Conservation (phyloP, 208 protist species). For the Phytomonas sp. region DNA sequence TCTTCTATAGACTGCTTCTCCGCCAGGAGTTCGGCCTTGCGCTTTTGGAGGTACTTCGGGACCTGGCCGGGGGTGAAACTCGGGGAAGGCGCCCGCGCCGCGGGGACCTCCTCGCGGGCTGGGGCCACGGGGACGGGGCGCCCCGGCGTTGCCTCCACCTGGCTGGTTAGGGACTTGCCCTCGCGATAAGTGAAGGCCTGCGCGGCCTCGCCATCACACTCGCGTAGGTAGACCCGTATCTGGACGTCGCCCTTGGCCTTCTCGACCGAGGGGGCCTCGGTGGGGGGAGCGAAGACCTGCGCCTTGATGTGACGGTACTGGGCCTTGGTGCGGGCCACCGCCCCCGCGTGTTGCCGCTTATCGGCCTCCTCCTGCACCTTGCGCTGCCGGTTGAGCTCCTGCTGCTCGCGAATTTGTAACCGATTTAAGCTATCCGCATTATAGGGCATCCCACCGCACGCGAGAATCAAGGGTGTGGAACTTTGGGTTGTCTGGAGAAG, state of each 20-base stretch:
- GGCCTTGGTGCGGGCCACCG: slow-evolving; percentile 33
- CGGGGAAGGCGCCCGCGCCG: not conserved
- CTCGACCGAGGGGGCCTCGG: not conserved
- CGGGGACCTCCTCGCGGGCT: not conserved
- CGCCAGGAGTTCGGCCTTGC: slow-evolving; percentile 72
- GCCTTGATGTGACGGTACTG: slow-evolving; percentile 55
- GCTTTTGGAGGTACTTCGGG: slow-evolving; percentile 64
- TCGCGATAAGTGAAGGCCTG: slow-evolving; percentile 49
- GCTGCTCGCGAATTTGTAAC: slow-evolving; percentile 76
- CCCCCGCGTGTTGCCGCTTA: slow-evolving; percentile 20
- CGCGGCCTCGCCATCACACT: slow-evolving; percentile 58
- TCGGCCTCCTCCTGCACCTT: slow-evolving; percentile 33
- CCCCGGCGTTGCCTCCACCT: not conserved
- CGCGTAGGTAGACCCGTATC: slow-evolving; percentile 77
- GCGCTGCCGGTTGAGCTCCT: slow-evolving; percentile 72
- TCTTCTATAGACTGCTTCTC: slow-evolving; percentile 53
- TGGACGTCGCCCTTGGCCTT: slow-evolving; percentile 41
- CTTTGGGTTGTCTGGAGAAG: not conserved
- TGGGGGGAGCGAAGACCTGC: slow-evolving; percentile 39
- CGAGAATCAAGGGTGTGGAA: not conserved
- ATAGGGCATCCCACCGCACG: slow-evolving; percentile 21
- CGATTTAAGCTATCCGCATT: slow-evolving; percentile 68
- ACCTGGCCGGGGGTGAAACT: slow-evolving; percentile 32
- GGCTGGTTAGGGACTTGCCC: slow-evolving; percentile 11
- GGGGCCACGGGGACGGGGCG: not conserved